Conservation (phyloP, 169 alveolate genomes). For the Theileria parva region DNA sequence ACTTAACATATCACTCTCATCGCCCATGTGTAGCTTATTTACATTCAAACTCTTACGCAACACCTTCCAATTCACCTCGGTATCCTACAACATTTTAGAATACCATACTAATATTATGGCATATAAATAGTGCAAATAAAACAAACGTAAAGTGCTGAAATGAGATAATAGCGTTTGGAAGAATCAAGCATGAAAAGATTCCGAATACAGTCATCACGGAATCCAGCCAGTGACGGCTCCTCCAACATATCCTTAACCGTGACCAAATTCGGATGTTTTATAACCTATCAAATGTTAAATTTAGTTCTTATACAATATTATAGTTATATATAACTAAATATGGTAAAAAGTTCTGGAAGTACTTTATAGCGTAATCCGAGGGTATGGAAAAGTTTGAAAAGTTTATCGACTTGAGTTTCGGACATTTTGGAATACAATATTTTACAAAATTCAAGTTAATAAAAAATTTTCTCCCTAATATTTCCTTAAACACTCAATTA, state of each 20-base stretch:
- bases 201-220: slow-evolving; percentile 26
- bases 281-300: slow-evolving; percentile 10
- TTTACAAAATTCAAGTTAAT: no score
- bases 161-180: slow-evolving; percentile 44
- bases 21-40: slow-evolving; percentile 77
- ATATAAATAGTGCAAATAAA: no score
- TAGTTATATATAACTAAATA: no score
- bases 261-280: slow-evolving; percentile 40
- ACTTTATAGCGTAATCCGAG: slow-evolving; percentile 55
- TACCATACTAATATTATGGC: no score
- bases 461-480: no score
- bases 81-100: slow-evolving; percentile 26
- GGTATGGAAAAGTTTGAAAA: slow-evolving; percentile 45
- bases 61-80: slow-evolving; percentile 67
- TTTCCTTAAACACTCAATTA: no score
- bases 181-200: slow-evolving; percentile 52
- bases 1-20: slow-evolving; percentile 68
- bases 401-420: not conserved
- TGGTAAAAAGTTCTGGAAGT: not conserved
- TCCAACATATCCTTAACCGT: slow-evolving; percentile 54
- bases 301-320: no score
- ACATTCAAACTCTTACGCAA: slow-evolving; percentile 69
- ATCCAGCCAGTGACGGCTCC: slow-evolving; percentile 31
- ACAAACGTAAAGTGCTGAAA: slow-evolving; percentile 56
- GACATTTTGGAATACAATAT: no score